Base-by-base conservation (phyloP, 306 rosid genomes). In the Quercus bicolor region DNA sequence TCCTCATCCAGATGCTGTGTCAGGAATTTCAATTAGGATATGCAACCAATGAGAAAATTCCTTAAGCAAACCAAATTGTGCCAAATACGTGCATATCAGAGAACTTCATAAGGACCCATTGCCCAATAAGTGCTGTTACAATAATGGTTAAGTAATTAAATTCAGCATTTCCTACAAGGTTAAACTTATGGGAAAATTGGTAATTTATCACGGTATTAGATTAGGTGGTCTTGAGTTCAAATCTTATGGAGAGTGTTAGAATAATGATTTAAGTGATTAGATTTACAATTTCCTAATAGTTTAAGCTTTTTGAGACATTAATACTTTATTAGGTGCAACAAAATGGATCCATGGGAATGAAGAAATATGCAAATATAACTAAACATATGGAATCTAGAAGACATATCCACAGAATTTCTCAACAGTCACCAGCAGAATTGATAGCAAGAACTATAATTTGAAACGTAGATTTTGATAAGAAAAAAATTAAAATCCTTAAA, bases 1-100 rank as follows among this genome's bases (percentile, higher is more conserved):
- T 81, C 81, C 74, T 81, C 84, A 15, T 81, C 70, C 52, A 81
- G 51, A 75, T 75, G 84, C 80, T 81, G 77, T 13, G 28, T 24
- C 73, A 73, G 57, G 61, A 56, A 37, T 31, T n/a, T 15, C 2
- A 53, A 77, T 61, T n/a, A 3, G 28, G 4, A 75, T 16, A 1
- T 75, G 20, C 6, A 62, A 54, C 28, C 40, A 52, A 28, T n/a
- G 33, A 16, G 21, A 52, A 29, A 40, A 54, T 64, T 28, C 10
- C 45, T 69, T 13, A 14, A 5, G 20, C 68, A 77, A n/a, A 54
- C 16, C 48, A 69, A 33, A 68, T 26, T 21, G 68, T 26, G 68
- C 34, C 31, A 60, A 60, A 60, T 14, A 26, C 1, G 26, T 60
- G 33, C 34, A 60, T 24, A 60, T 60, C 6, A 13, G 33, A 26